Percentiles rank a stretch among this genome's conserved stretches.
Evolutionary conservation across 2,329 filamentous ascomycete species (phyloP).

Genomic region (Ophidiomyces ophidiicola): DNA sequence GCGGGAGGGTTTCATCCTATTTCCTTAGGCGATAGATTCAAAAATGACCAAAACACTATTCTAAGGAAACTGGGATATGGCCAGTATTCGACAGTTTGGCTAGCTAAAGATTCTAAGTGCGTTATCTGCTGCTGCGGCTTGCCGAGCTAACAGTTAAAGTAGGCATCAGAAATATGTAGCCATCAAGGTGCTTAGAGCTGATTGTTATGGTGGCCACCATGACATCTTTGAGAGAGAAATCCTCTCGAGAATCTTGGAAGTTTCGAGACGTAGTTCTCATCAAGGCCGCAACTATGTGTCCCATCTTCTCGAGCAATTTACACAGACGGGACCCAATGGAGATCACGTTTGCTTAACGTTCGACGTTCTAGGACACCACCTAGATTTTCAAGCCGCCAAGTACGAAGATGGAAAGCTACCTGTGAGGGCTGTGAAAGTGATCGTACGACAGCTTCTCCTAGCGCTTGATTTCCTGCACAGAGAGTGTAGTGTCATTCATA

Average conservation of each 20-base stretch:
- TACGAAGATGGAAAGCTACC: slow-evolving; percentile 19
- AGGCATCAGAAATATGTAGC: slow-evolving; percentile 19
- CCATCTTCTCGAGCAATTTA: slow-evolving; percentile 19
- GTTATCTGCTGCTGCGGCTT: slow-evolving; percentile 9
- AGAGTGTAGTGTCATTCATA: slow-evolving; percentile 20
- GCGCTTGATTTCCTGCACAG: slow-evolving; percentile 21
- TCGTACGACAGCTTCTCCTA: slow-evolving; percentile 20
- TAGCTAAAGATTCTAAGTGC: slow-evolving; percentile 52
- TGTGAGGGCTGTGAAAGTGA: slow-evolving; percentile 16
- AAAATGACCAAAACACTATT: slow-evolving; percentile 16
- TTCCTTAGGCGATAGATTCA: slow-evolving; percentile 16
- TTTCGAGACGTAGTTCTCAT: slow-evolving; percentile 15
- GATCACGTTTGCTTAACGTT: slow-evolving; percentile 22
- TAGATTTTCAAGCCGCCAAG: slow-evolving; percentile 18
- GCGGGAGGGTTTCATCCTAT: slow-evolving; percentile 26
- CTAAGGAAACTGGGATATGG: slow-evolving; percentile 14
- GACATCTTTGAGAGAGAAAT: slow-evolving; percentile 20
- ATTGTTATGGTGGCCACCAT: slow-evolving; percentile 19
- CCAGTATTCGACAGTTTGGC: slow-evolving; percentile 13
- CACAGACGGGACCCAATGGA: slow-evolving; percentile 21
- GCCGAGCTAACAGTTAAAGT: slow-evolving; percentile 10
- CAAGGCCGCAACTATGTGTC: slow-evolving; percentile 17
- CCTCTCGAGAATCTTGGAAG: slow-evolving; percentile 15
- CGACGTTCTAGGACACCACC: slow-evolving; percentile 20
- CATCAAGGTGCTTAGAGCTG: slow-evolving; percentile 20